A percentile compares a stretch with the other conserved stretches of the same genome.
These are phyloP conservation scores for Tetraselmis chui DNA, from an alignment of 139 green algal genomes.

Conservation along the genomic window DNA sequence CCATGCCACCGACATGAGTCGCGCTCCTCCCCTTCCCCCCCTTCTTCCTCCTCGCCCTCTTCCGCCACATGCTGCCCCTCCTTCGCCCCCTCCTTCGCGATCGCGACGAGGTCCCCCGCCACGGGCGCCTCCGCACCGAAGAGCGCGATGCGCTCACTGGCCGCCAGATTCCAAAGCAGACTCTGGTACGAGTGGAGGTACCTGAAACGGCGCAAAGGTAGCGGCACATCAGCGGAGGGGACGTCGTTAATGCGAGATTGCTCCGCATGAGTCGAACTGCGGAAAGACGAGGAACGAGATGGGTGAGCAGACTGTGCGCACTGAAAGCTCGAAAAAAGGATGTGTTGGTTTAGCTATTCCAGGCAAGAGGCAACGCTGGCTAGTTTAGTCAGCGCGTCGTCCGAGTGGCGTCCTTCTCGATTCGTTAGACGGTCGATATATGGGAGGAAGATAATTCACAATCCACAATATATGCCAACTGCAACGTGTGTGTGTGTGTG, in stretches of 20 bases:
- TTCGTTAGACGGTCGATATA: too few relatives aligned
- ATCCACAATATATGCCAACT: too few relatives aligned
- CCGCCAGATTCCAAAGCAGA: slow-evolving; percentile 79
- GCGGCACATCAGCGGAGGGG: background rate
- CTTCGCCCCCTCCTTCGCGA: background rate
- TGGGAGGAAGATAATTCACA: too few relatives aligned
- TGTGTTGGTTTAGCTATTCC: too few relatives aligned
- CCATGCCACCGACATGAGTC: background rate
- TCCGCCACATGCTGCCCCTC: background rate
- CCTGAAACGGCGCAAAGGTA: slow-evolving; percentile 8
- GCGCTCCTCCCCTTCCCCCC: background rate
- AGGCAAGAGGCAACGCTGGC: too few relatives aligned
- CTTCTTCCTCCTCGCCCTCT: background rate
- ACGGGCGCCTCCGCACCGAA: slow-evolving; percentile 47
- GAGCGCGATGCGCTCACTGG: slow-evolving; percentile 36
- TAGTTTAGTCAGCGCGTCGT: too few relatives aligned
- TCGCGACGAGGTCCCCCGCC: slow-evolving; percentile 61
- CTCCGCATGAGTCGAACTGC: too few relatives aligned
- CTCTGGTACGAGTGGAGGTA: slow-evolving; percentile 93
- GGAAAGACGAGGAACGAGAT: too few relatives aligned
- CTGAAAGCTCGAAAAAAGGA: too few relatives aligned
- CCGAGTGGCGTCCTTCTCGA: too few relatives aligned
- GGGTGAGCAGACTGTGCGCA: too few relatives aligned
- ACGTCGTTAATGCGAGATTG: background rate
- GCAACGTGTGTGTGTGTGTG: too few relatives aligned